Conservation (phyloP, 2,329 filamentous ascomycete genomes). For the Pyrenophora graminea region DNA sequence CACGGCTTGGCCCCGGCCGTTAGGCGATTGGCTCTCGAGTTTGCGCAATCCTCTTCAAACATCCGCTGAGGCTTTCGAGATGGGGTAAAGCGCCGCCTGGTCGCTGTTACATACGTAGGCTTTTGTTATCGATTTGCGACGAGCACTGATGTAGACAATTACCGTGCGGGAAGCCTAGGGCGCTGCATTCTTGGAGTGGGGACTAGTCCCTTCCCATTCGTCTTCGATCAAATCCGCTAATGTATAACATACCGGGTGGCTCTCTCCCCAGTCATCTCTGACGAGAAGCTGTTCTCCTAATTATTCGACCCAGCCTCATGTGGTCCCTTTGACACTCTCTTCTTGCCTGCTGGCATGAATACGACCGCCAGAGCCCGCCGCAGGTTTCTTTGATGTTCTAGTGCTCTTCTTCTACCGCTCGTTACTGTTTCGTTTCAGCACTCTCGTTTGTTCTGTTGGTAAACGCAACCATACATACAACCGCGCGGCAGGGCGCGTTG, state of each 20-base stretch:
- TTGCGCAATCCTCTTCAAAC: slow-evolving; percentile 18
- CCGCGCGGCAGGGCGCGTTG: slow-evolving; percentile 30
- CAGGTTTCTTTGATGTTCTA: slow-evolving; percentile 30
- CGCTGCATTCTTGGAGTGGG: slow-evolving; percentile 16
- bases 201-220: slow-evolving; percentile 19
- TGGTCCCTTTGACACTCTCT: slow-evolving; percentile 17
- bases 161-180: slow-evolving; percentile 16
- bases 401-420: slow-evolving; percentile 34
- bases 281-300: slow-evolving; percentile 22
- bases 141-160: slow-evolving; percentile 14
- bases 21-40: slow-evolving; percentile 14
- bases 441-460: slow-evolving; percentile 40
- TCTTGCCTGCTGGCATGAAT: slow-evolving; percentile 38
- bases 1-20: slow-evolving; percentile 6
- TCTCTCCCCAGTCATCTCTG: slow-evolving; percentile 19
- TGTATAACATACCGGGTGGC: slow-evolving; percentile 23
- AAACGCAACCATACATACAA: slow-evolving; percentile 31
- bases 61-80: slow-evolving; percentile 16
- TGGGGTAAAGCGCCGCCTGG: slow-evolving; percentile 17
- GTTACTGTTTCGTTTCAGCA: slow-evolving; percentile 36
- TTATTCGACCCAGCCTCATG: slow-evolving; percentile 20
- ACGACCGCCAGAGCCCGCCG: slow-evolving; percentile 27
- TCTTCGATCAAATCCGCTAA: slow-evolving; percentile 17
- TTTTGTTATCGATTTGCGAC: slow-evolving; percentile 16
- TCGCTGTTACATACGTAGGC: slow-evolving; percentile 15